Conservation (phyloP, 2,329 filamentous ascomycete species). For the Fusarium staphyleae region DNA sequence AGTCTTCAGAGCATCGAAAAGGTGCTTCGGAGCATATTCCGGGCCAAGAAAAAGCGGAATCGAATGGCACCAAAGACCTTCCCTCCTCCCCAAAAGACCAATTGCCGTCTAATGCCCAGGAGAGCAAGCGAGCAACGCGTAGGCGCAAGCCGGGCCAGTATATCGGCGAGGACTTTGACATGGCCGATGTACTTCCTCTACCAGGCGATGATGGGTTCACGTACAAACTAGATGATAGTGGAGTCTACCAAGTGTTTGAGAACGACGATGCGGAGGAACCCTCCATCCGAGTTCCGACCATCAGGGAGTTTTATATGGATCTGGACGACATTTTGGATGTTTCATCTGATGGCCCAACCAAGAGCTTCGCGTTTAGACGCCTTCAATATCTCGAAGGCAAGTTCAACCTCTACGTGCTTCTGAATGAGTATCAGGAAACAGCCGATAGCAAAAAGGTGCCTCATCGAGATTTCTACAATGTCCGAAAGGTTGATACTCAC, state of each 20-base stretch:
- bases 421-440: constrained; percentile 98
- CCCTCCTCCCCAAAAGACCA: constrained; percentile 11
- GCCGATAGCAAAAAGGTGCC: constrained; percentile 98
- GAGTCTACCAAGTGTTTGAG: constrained; percentile 93
- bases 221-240: constrained; percentile 80
- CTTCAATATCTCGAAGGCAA: constrained; percentile 96
- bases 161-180: constrained; percentile 90
- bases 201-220: constrained; percentile 74
- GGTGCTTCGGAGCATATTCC: constrained; percentile 24
- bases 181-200: constrained; percentile 78
- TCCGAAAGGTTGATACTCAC: constrained; percentile 97
- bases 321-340: constrained; percentile 84
- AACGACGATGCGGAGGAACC: constrained; percentile 69
- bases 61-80: constrained; percentile 20
- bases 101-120: constrained; percentile 36
- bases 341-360: constrained; percentile 94
- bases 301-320: constrained; percentile 96
- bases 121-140: constrained; percentile 58
- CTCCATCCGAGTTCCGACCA: constrained; percentile 83
- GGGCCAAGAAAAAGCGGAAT: constrained; percentile 29
- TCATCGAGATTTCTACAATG: constrained; percentile 98
- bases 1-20: constrained; percentile 34
- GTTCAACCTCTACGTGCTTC: constrained; percentile 89
- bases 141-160: constrained; percentile 86
- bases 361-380: constrained; percentile 94